phyloP scores from a whole-genome alignment of 305 asterid genomes.

The Fraxinus ornus region DNA sequence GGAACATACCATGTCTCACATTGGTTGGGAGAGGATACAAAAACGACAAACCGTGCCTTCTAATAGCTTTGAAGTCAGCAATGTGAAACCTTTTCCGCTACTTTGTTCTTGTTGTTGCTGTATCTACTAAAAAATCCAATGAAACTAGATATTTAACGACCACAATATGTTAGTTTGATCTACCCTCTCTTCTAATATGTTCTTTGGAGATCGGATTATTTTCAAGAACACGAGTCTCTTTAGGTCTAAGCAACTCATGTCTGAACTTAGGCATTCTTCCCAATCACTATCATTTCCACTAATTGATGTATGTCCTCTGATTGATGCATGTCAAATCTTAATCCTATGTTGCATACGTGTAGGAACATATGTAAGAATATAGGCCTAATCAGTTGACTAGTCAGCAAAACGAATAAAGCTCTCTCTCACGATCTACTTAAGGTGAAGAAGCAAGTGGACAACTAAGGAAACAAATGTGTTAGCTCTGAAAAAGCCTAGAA shows the following conservation, averaged over 20 bases:
- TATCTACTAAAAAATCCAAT: background rate
- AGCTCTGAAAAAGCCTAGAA: background rate
- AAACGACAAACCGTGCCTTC: background rate
- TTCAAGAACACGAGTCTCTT: background rate
- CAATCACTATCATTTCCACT: background rate
- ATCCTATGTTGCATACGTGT: background rate
- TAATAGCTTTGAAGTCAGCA: background rate
- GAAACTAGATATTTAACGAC: background rate
- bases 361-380: background rate
- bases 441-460: background rate
- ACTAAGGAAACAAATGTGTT: background rate
- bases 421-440: background rate
- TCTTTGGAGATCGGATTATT: background rate
- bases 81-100: background rate
- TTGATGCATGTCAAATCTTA: background rate
- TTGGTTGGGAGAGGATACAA: background rate
- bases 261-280: background rate
- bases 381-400: background rate
- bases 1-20: background rate
- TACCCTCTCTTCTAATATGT: background rate
- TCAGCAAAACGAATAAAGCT: background rate
- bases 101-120: background rate
- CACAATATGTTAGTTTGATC: background rate
- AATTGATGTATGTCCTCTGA: background rate
- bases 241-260: background rate